Evolutionary conservation across 352 stramenopile species (phyloP), one percentile per base, ranked within the genome.

Genomic region (Aphanomyces stellatus): DNA sequence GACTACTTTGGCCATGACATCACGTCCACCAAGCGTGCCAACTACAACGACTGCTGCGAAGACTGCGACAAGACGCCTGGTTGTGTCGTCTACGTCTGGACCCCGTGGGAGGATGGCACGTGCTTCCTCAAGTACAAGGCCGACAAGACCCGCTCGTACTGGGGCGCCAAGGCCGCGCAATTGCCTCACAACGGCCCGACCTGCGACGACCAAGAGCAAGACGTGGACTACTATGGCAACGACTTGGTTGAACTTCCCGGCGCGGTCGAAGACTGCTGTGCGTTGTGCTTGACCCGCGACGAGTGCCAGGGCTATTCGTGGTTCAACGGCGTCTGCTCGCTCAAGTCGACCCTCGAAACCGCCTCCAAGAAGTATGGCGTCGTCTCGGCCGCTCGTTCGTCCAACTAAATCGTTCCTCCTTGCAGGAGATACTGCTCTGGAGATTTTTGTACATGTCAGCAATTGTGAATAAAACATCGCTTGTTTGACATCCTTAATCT

Each of bases 1-100:
- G 59, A 66, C 33, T 66, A 66, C 59, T 66, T 46, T 35, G 59
- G 59, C 42, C 34, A 66, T n/a, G 59, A 66, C 40, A 42, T 66
- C 48, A 57, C 27, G 24, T 59, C 42, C 17, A 66, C 53, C 17
- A 13, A 4, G 34, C 53, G 33, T 15, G 13, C 53, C 2, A 43
- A 34, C 6, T 13, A 19, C 6, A 22, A 43, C n/a, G 33, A 62
- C n/a, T 62, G 53, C 35, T 62, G 53, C 30, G 53, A n/a, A 2
- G 53, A 62, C 33, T 67, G 60, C 22, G 33, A 17, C 4, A 53
- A 28, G 6, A 56, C 37, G 3, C 3, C 46, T 28, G 31, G 55
- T 28, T 57, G 60, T 25, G 31, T 30, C 17, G 33, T 60, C 19
- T 73, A 57, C 51, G 40, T 59, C 28, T 73, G 60, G 60, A 65